Evolutionary conservation across 306 rosid genomes (phyloP), one percentile per base, ranked within the genome.

Genomic region (Senna siamea): DNA sequence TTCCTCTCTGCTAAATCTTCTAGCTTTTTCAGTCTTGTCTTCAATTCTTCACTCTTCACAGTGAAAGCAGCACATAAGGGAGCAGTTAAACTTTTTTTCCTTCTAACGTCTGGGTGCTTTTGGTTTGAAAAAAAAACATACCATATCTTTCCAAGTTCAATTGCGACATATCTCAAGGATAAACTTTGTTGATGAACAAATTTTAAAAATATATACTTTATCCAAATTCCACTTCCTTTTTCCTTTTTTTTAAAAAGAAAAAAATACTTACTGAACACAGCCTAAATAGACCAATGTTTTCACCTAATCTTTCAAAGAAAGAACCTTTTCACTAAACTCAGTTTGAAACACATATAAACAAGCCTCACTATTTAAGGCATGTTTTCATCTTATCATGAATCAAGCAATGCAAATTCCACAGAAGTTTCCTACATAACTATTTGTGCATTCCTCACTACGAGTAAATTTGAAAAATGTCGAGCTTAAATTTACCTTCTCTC

Each of bases 21-120:
- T 69, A 93, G 86, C 84, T 85, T 85, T 76, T 46, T 79, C 78
- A 93, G 79, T 70, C 97, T 89, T 2, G 84, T 88, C 83, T 87
- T 89, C 79, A 93, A 70, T 79, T 93, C 98, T 82, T 93, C 92
- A 67, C 97, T 87, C 98, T 93, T 78, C 34, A 72, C 18, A 54
- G 5, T 9, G 41, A 61, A 41, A 43, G 60, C 37, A 34, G 23
- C n/a, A 43, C 70, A 60, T 34, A 7, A 53, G 15, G 53, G 4
- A 34, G 15, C 9, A 43, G 65, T 35, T 11, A 72, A 56, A 8
- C 9, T 14, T 46, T 46, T 46, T 46, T 14, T 3, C 2, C 15
- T 15, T 23, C 46, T 5, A 28, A 30, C n/a, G n/a, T 43, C 58
- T 15, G 38, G 7, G 9, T 28, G 8, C n/a, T 1, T 55, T 20